Evolutionary conservation across 163 green algal genomes (phyloP), one percentile per base, ranked within the genome.

Genomic region (Chlorella variabilis): DNA sequence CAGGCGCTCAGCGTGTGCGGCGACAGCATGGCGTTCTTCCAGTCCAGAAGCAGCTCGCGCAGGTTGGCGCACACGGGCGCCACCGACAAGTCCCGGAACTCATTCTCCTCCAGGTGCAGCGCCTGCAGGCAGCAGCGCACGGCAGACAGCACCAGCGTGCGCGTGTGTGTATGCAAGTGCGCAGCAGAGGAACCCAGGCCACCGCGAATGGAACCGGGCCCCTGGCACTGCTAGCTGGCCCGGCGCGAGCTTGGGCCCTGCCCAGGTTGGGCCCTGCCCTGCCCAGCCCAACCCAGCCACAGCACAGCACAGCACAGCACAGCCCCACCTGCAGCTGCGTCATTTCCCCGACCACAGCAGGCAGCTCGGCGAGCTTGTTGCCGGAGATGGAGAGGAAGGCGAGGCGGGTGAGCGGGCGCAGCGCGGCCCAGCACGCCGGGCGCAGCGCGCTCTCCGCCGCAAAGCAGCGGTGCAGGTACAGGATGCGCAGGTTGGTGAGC

Each of bases 381-480:
- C 33, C 62, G 33, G 31, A 48, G 33, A 70, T 70, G 62, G 62
- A 41, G 31, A 70, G 62, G 33, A 70, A 70, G 21, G 31, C 31
- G 17, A 70, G 62, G 33, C 31, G 6, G 34, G 62, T 70, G 33
- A 70, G 62, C 33, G 62, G 62, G 17, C 62, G 62, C 33, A 70
- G 62, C 33, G 62, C 62, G 2, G 45, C 62, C 62, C 62, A 70
- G 33, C 3, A 31, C 29, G 33, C 15, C 33, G 18, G 5, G 11
- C 1, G 31, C 33, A 48, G 2, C 11, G 33, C 2, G 0, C 31
- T 11, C 25, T 4, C 62, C 1, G 4, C 2, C 31, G 9, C 4
- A 23, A 70, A 70, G 33, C 31, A 41, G 62, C 62, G 31, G 62
- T 70, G 62, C 33, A 70, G 33, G 62, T 70, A 70, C 2, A 70